Conservation (phyloP, 768 basidiomycete genomes). For the Naematelia encephala region DNA sequence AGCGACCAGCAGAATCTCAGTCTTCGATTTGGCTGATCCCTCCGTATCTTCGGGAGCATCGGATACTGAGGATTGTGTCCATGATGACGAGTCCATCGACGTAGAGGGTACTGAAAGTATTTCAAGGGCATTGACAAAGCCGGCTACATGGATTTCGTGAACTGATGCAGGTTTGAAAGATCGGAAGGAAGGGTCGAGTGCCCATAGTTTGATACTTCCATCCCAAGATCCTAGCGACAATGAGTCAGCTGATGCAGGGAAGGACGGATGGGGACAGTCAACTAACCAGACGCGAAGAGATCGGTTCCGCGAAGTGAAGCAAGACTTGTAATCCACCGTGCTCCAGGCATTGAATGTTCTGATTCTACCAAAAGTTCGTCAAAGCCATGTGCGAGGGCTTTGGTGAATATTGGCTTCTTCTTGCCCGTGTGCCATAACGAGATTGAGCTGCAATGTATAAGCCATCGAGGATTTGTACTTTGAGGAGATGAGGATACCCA, state of each 20-base stretch:
- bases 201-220: conserved; percentile 84
- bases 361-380: conserved; percentile 56
- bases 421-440: conserved; percentile 85
- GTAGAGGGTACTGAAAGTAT: conserved; percentile 60
- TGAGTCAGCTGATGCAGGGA: too few relatives aligned
- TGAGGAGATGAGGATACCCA: conserved; percentile 52
- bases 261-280: not conserved
- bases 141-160: conserved; percentile 64
- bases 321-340: conserved; percentile 88
- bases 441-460: conserved; percentile 64
- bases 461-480: too few relatives aligned
- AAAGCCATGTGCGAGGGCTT: conserved; percentile 81
- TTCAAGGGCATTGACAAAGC: conserved; percentile 88
- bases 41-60: conserved; percentile 19
- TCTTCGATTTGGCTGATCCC: conserved; percentile 10
- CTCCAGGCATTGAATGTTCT: conserved; percentile 64
- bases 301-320: conserved; percentile 83
- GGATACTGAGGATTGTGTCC: not conserved
- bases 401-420: conserved; percentile 91
- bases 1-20: conserved; percentile 63
- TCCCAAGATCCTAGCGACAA: conserved; percentile 99
- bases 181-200: conserved; percentile 71
- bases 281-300: conserved; percentile 78
- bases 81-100: conserved; percentile 25
- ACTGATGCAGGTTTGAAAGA: conserved; percentile 60